A percentile compares a stretch with the other conserved stretches of the same genome.
These are phyloP conservation scores for Platanus orientalis DNA, from an alignment of 164 flowering plant species.

Conservation along the genomic window DNA sequence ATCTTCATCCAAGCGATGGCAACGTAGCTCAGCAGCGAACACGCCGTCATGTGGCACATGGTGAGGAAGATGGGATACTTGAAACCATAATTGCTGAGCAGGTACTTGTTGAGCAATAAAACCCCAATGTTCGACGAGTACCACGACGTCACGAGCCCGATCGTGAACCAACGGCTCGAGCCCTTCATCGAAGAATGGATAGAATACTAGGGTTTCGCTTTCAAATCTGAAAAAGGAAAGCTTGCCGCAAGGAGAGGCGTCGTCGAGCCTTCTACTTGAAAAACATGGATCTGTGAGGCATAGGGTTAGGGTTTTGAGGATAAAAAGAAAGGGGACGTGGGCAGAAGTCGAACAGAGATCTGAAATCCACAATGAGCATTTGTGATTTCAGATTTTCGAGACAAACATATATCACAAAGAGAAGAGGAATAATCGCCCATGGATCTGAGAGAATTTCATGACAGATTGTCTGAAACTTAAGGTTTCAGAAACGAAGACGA, in stretches of 20 bases:
- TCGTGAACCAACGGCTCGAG: slow-evolving; percentile 29
- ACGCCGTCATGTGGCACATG: slow-evolving; percentile 58
- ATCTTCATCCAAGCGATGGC: slow-evolving; percentile 42
- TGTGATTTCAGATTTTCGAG: not conserved
- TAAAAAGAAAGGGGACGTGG: not conserved
- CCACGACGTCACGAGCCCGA: slow-evolving; percentile 43
- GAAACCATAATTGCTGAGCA: slow-evolving; percentile 46
- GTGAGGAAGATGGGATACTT: slow-evolving; percentile 49
- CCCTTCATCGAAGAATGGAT: slow-evolving; percentile 15
- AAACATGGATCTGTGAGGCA: slow-evolving; percentile 5
- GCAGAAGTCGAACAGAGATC: slow-evolving; percentile 11
- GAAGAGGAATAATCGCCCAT: slow-evolving; percentile 3
- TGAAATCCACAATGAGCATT: slow-evolving; percentile 12
- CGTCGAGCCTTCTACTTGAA: not conserved
- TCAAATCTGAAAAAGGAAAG: not conserved
- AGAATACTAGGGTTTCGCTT: not conserved
- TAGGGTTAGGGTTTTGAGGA: too few relatives aligned
- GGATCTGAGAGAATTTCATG: slow-evolving; percentile 17
- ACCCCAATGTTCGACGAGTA: slow-evolving; percentile 53
- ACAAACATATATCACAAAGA: not conserved
- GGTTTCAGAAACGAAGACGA: not conserved
- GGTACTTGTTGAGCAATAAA: slow-evolving; percentile 39
- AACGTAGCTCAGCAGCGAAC: slow-evolving; percentile 44
- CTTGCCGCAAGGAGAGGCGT: not conserved
- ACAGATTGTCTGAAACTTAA: slow-evolving; percentile 3